phyloP scores from a whole-genome alignment of 192 early-diverging fungal genomes.

The Linnemannia exigua region DNA sequence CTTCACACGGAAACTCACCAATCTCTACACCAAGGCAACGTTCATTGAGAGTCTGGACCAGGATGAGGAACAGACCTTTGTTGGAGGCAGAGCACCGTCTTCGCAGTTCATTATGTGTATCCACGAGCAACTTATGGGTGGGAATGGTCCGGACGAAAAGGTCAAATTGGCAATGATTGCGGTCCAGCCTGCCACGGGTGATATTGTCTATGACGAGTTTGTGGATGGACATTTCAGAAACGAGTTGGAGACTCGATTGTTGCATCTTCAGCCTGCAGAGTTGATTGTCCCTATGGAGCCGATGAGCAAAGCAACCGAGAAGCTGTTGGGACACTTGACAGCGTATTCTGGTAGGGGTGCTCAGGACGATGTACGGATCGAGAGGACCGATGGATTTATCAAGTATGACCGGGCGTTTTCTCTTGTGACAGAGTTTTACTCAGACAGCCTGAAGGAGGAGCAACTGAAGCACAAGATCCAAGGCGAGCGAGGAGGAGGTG shows the following conservation, averaged over 20 bases:
- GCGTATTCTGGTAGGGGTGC: constrained; percentile 13
- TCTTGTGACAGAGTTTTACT: constrained; percentile 63
- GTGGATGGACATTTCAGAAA: constrained; percentile 71
- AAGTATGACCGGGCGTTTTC: constrained; percentile 63
- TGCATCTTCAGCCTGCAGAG: constrained; percentile 77
- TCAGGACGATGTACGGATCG: constrained; percentile 66
- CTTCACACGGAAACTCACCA: constrained; percentile 75
- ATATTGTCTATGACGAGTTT: constrained; percentile 81
- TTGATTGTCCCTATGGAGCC: constrained; percentile 67
- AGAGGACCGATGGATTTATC: constrained; percentile 63
- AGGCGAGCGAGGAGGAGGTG: neutral
- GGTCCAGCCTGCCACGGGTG: constrained; percentile 75
- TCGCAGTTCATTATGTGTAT: constrained; percentile 68
- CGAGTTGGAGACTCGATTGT: constrained; percentile 78
- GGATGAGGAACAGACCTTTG: constrained; percentile 37
- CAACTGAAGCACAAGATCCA: neutral
- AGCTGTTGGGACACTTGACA: constrained; percentile 58
- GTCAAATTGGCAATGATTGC: constrained; percentile 67
- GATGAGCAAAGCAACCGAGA: constrained; percentile 71
- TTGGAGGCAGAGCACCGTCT: constrained; percentile 1
- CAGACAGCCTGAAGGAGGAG: constrained; percentile 33
- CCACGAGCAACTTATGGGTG: constrained; percentile 58
- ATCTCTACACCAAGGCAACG: constrained; percentile 79
- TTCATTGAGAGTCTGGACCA: constrained; percentile 59
- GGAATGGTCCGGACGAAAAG: constrained; percentile 59